Evolutionary conservation across 257 asterid species (phyloP).

Genomic region (Ocimum tenuiflorum): DNA sequence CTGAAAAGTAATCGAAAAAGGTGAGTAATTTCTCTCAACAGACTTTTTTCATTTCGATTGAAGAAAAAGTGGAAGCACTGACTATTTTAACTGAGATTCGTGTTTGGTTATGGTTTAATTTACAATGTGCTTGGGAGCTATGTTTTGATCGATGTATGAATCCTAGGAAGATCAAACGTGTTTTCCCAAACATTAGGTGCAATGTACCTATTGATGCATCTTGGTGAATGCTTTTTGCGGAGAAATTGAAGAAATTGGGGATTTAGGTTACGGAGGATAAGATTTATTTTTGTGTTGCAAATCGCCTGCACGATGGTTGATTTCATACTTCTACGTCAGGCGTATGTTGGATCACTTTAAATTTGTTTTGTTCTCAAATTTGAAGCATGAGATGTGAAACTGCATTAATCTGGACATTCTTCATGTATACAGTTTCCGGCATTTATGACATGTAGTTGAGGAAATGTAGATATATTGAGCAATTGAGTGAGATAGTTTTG

Average conservation of each 20-base stretch:
- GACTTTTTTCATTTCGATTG: background rate
- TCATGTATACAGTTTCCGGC: background rate
- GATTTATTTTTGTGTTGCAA: background rate
- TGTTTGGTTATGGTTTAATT: background rate
- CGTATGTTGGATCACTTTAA: background rate
- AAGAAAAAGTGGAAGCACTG: background rate
- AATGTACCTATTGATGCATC: conserved; percentile 8
- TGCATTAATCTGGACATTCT: background rate
- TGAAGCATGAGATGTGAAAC: background rate
- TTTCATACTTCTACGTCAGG: background rate
- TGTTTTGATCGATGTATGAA: background rate
- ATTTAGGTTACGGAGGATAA: background rate
- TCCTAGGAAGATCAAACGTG: background rate
- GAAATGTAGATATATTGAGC: background rate
- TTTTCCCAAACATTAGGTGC: background rate
- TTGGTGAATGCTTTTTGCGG: background rate
- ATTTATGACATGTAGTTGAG: background rate
- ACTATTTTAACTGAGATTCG: background rate
- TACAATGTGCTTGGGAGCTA: background rate
- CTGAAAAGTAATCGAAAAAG: conserved; percentile 1
- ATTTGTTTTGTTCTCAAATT: background rate
- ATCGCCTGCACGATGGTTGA: background rate
- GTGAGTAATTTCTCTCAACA: conserved; percentile 9
- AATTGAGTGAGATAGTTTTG: conserved; percentile 4
- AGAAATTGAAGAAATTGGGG: background rate